Conservation (phyloP, 2,329 filamentous ascomycete species). For the Neonectria coccinea region DNA sequence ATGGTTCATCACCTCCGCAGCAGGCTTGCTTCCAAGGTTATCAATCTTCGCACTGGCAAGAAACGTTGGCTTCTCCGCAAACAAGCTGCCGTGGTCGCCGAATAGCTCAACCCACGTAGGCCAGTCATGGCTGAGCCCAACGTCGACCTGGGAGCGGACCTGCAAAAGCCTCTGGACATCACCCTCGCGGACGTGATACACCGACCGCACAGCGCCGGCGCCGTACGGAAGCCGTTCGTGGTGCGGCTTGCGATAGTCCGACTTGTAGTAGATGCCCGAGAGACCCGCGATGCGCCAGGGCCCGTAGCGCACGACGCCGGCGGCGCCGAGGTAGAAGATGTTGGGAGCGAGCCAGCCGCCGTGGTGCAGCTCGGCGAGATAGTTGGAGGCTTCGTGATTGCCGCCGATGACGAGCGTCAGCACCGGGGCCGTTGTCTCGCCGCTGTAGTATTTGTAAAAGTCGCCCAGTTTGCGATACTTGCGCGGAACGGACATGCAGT, state of each 20-base stretch:
- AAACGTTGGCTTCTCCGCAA: conserved; percentile 79
- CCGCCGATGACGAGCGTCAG: conserved; percentile 91
- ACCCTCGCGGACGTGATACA: conserved; percentile 91
- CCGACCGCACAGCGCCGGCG: conserved; percentile 76
- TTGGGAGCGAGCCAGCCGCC: conserved; percentile 96
- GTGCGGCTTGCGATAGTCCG: conserved; percentile 85
- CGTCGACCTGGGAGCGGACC: conserved; percentile 83
- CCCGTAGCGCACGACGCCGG: conserved; percentile 87
- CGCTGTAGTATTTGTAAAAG: conserved; percentile 93
- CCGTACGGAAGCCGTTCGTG: conserved; percentile 88
- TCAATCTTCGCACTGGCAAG: conserved; percentile 79
- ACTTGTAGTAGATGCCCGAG: conserved; percentile 93
- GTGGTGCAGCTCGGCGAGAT: conserved; percentile 92
- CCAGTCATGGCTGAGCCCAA: conserved; percentile 96
- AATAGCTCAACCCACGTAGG: conserved; percentile 82
- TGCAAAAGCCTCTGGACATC: conserved; percentile 89
- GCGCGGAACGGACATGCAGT: conserved; percentile 85
- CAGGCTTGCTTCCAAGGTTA: conserved; percentile 82
- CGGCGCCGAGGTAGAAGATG: conserved; percentile 95
- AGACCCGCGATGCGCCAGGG: conserved; percentile 87
- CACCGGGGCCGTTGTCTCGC: conserved; percentile 80
- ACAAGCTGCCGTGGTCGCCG: conserved; percentile 76
- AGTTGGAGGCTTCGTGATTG: conserved; percentile 92
- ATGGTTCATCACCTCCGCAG: conserved; percentile 80
- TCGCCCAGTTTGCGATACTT: conserved; percentile 91